Evolutionary conservation across 768 basidiomycete genomes (phyloP), one percentile per base, ranked within the genome.

Genomic region (Pilatotrama ljubarskyi): DNA sequence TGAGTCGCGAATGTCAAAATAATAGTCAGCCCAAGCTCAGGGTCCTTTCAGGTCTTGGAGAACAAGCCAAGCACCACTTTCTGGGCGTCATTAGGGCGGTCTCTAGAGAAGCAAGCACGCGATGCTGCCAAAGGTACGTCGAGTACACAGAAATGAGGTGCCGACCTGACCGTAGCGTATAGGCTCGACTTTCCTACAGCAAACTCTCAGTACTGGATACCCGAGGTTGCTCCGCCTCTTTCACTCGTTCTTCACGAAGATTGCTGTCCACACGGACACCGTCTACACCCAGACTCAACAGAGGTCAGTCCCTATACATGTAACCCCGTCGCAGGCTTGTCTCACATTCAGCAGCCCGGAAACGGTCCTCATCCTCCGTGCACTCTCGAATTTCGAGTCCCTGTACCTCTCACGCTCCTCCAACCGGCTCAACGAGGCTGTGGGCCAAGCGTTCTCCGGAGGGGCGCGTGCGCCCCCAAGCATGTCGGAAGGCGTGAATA

Each of bases 201-300:
- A 95, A 67, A 91, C 92, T 4, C 76, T 99, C 40, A 87, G 88
- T 64, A 78, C 85, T 2, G 90, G 91, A 17, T 98, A 98, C 74
- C 93, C 95, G 3, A 84, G 84, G 49, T 78, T 99, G 2, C 72
- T 99, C 9, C 84, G 97, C 10, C 81, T 98, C 2, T 95, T 99
- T 75, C 97, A 99, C 55, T 94, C 95, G 40, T 97, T 99, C 76
- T 99, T 99, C 71, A 86, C 90, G 29, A 95, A 95, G 72, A 93
- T 98, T 52, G 87, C 93, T 2, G 90, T 96, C 11, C 92, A 98
- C 70, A 97, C 97, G 1, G 96, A 98, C 69, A 98, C 97, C 0
- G 77, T 91, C 6, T 98, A 98, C 71, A 87, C 85, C 0, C 84
- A 87, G 52, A 80, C 84, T 0, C 82, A 90, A 50, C 97, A 99